Percentiles rank a stretch among this genome's conserved stretches.
phyloP scores from a whole-genome alignment of 1,139 yeast species.

The Taphrina sp. region DNA sequence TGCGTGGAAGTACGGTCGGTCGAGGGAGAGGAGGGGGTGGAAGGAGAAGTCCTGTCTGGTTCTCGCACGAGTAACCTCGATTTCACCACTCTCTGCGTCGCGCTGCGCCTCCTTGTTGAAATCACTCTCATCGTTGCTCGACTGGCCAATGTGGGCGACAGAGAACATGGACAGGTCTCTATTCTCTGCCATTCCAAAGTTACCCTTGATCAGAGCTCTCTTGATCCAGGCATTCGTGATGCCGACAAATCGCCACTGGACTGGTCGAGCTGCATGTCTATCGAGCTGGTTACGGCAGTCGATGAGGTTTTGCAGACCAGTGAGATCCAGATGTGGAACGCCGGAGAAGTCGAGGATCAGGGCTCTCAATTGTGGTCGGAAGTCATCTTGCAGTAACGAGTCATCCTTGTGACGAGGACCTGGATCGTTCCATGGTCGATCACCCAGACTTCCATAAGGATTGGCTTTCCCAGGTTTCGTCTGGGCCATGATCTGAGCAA shows the following conservation, averaged over 20 bases:
- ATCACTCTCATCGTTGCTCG: neutral
- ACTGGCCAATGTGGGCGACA: conserved; percentile 25
- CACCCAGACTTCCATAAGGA: conserved; percentile 54
- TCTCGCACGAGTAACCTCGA: conserved; percentile 3
- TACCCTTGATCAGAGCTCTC: conserved; percentile 69
- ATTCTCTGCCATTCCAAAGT: conserved; percentile 60
- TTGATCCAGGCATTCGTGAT: conserved; percentile 83
- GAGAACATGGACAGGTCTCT: conserved; percentile 23
- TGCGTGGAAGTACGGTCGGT: conserved; percentile 31
- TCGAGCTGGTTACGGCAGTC: conserved; percentile 73
- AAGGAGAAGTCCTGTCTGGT: conserved; percentile 1
- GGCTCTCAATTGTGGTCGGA: conserved; percentile 65
- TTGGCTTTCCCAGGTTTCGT: conserved; percentile 63
- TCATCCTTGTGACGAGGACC: conserved; percentile 53
- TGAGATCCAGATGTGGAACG: conserved; percentile 72
- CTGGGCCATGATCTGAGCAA: conserved; percentile 61
- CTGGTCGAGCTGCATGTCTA: conserved; percentile 75
- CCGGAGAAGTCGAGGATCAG: conserved; percentile 78
- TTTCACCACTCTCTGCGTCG: conserved; percentile 16
- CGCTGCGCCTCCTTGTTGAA: neutral
- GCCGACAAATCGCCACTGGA: conserved; percentile 87
- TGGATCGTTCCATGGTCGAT: conserved; percentile 90
- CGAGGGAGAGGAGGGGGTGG: conserved; percentile 23
- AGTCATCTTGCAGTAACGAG: conserved; percentile 45
- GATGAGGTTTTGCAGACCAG: conserved; percentile 73